Evolutionary conservation across 371 early-diverging fungal species (phyloP).

Genomic region (Basidiobolus meristosporus): DNA sequence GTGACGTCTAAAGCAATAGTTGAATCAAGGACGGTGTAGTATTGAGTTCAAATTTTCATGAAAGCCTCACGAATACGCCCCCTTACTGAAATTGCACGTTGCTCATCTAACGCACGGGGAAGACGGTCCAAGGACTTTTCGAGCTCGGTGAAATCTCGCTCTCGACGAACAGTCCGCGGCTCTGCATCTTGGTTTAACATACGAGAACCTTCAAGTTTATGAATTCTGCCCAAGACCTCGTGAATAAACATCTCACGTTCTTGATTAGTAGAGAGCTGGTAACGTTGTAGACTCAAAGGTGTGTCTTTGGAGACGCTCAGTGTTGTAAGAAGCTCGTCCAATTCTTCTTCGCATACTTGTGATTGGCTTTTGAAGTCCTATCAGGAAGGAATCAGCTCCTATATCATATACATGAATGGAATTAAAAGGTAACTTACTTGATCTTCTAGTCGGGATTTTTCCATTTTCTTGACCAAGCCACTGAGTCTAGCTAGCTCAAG

Average conservation of each 20-base stretch:
- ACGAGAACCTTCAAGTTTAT: not conserved
- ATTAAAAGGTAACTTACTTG: not conserved
- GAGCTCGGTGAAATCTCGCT: too few species aligned
- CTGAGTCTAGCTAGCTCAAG: not conserved
- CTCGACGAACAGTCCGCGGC: not conserved
- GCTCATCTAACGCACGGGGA: too few species aligned
- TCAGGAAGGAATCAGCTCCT: not conserved
- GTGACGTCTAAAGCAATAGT: too few species aligned
- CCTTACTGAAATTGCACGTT: too few species aligned
- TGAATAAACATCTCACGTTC: constrained; percentile 1
- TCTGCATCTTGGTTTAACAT: constrained; percentile 1
- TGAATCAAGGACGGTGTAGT: too few species aligned
- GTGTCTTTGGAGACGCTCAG: not conserved
- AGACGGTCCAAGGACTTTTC: not conserved
- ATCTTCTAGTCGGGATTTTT: not conserved
- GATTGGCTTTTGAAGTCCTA: not conserved
- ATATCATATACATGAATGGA: not conserved
- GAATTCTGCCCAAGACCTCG: not conserved
- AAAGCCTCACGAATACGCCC: too few species aligned
- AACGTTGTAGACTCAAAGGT: not conserved
- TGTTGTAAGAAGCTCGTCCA: not conserved
- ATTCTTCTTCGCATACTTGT: not conserved
- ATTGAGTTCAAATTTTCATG: too few species aligned
- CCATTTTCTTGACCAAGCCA: not conserved
- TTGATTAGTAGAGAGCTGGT: not conserved